These are phyloP conservation scores for Aspergillus calidoustus DNA, from an alignment of 2,329 filamentous ascomycete species.

Conservation along the genomic window DNA sequence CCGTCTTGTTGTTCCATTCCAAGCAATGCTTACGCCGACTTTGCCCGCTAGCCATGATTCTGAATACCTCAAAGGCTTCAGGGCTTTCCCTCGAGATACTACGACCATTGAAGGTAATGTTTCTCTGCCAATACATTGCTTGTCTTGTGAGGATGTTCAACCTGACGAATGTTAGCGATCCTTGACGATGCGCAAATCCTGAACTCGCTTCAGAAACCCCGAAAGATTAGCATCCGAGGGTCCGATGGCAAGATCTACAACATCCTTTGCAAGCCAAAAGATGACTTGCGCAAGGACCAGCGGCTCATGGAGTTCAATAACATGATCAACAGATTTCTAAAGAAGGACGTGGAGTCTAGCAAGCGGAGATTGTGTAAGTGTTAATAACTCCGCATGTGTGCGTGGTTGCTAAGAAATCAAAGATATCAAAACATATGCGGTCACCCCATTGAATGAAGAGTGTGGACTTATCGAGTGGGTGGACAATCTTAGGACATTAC, in stretches of 20 bases:
- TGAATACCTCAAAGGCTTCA: conserved; percentile 70
- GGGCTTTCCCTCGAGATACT: conserved; percentile 83
- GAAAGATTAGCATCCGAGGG: conserved; percentile 84
- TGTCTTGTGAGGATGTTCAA: neutral
- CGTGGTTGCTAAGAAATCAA: conserved; percentile 15
- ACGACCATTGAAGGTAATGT: conserved; percentile 70
- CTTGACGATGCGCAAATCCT: conserved; percentile 87
- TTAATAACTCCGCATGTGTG: neutral
- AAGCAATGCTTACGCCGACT: conserved; percentile 79
- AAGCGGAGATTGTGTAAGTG: conserved; percentile 74
- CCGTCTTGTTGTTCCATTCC: conserved; percentile 84
- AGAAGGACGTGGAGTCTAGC: conserved; percentile 87
- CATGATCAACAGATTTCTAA: conserved; percentile 94
- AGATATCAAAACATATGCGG: conserved; percentile 93
- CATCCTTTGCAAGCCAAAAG: conserved; percentile 95
- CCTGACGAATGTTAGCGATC: conserved; percentile 57
- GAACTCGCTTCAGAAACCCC: conserved; percentile 87
- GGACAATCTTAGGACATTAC: conserved; percentile 88
- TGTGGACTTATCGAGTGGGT: conserved; percentile 99
- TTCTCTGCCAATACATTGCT: neutral
- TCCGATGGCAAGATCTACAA: conserved; percentile 89
- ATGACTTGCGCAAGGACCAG: conserved; percentile 96
- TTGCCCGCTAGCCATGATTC: conserved; percentile 74
- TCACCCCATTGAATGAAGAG: conserved; percentile 95
- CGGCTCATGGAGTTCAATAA: conserved; percentile 99